Conservation (phyloP, 1,284 basidiomycete species). For the Retiboletus flavoniger region DNA sequence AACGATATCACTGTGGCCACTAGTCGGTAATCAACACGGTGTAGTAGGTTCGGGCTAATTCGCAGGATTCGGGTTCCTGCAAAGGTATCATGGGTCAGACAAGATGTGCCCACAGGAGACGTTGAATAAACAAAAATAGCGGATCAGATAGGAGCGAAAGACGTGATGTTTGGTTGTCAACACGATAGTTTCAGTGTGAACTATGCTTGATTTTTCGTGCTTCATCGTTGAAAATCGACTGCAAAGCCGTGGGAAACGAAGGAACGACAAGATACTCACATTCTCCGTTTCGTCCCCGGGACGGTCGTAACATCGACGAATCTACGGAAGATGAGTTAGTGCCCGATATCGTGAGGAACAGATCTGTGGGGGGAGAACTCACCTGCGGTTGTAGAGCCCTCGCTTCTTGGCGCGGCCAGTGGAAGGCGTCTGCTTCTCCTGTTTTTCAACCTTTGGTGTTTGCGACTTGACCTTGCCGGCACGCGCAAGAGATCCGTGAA, state of each 20-base stretch:
- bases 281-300: constrained; percentile 80
- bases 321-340: constrained; percentile 38
- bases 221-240: constrained; percentile 17
- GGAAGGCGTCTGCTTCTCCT: constrained; percentile 95
- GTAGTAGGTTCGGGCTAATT: not conserved
- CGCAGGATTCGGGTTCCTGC: constrained; percentile 23
- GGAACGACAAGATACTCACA: constrained; percentile 12
- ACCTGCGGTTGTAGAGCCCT: constrained; percentile 91
- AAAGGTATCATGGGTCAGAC: constrained; percentile 10
- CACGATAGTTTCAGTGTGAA: constrained; percentile 34
- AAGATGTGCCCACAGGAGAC: not conserved
- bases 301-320: constrained; percentile 92
- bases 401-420: constrained; percentile 98
- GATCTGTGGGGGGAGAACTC: constrained; percentile 30
- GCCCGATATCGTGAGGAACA: not conserved
- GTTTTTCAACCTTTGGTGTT: constrained; percentile 93
- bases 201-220: constrained; percentile 29
- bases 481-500: constrained; percentile 99
- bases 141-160: constrained; percentile 34
- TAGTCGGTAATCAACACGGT: not conserved
- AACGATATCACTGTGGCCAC: not conserved
- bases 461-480: constrained; percentile 99
- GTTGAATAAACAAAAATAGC: not conserved
- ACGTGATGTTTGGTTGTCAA: constrained; percentile 32
- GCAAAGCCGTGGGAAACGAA: not conserved